Base-by-base conservation (phyloP, 768 basidiomycete genomes). In the Arthromyces matolae region DNA sequence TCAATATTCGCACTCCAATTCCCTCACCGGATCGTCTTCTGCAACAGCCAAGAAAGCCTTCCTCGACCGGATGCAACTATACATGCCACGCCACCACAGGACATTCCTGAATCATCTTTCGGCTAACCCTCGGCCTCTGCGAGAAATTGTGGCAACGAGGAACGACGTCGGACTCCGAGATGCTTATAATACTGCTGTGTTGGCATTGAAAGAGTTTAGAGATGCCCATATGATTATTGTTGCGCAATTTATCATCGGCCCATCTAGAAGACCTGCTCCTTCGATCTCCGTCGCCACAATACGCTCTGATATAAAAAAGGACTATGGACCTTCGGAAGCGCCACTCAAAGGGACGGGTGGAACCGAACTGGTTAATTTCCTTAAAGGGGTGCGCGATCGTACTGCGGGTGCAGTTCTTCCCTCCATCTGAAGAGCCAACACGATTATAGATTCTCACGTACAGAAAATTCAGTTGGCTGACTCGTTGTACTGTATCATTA, bases 51-150 rank as follows among this genome's bases (percentile, higher is more conserved):
- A 64, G 35, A 59, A 62, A 10, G 63, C 81, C 4, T 85, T 91
- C 62, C 75, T 93, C 54, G 72, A 75, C 16, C 78, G 85, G 27
- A 91, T 92, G 89, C 78, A 84, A 52, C 67, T 70, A 19, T 93
- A 93, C 67, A 93, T 93, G 91, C 90, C 91, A 1, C 76, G 80
- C 5, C 81, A 84, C 53, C 91, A 93, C 59, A 81, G 89, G 27
- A 68, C 75, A 32, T 93, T 93, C 67, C 71, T 93, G 28, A 70
- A 69, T 31, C 89, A 91, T 57, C 76, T 93, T 22, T 63, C 72
- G 4, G 64, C 68, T 1, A 82, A 75, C 50, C 80, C 83, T 2
- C 77, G 85, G 4, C 80, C 83, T 0, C 64, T 91, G 29, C 80
- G 89, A 23, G 56, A 58, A 8, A 71, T 91, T 37, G 84, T 89